These are phyloP conservation scores for Neonectria punicea DNA, from an alignment of 2,329 filamentous ascomycete genomes.

Conservation along the genomic window DNA sequence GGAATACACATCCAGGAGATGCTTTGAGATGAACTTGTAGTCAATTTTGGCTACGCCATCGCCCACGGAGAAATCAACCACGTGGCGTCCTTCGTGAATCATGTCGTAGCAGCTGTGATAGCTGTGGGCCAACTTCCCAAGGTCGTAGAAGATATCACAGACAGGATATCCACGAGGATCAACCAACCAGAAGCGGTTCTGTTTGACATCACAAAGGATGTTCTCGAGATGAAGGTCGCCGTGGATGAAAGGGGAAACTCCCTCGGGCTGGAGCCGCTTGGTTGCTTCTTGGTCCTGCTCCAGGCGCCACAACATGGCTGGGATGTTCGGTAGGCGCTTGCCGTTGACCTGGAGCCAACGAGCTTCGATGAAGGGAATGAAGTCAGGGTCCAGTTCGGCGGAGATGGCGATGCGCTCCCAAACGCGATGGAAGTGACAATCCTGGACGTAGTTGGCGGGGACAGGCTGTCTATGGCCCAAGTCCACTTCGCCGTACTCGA, in stretches of 20 bases:
- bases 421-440: conserved; percentile 10
- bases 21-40: background rate
- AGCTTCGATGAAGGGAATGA: conserved; percentile 5
- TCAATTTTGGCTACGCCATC: background rate
- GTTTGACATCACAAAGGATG: conserved; percentile 9
- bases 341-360: conserved; percentile 9
- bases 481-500: background rate
- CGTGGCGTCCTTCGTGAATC: conserved; percentile 10
- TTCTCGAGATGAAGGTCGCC: conserved; percentile 11
- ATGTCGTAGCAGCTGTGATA: conserved; percentile 12
- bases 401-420: conserved; percentile 12
- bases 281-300: conserved; percentile 8
- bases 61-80: background rate
- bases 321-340: conserved; percentile 6
- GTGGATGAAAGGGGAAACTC: conserved; percentile 9
- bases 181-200: conserved; percentile 3
- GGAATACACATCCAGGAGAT: background rate
- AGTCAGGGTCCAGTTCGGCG: conserved; percentile 7
- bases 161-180: conserved; percentile 8
- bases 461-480: conserved; percentile 1
- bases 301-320: conserved; percentile 6
- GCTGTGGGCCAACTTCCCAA: conserved; percentile 8
- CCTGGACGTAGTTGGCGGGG: conserved; percentile 3
- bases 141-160: conserved; percentile 14
- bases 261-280: conserved; percentile 10